Evolutionary conservation across 2,329 filamentous ascomycete genomes (phyloP), one percentile per base, ranked within the genome.

Genomic region (Tolypocladium inflatum): DNA sequence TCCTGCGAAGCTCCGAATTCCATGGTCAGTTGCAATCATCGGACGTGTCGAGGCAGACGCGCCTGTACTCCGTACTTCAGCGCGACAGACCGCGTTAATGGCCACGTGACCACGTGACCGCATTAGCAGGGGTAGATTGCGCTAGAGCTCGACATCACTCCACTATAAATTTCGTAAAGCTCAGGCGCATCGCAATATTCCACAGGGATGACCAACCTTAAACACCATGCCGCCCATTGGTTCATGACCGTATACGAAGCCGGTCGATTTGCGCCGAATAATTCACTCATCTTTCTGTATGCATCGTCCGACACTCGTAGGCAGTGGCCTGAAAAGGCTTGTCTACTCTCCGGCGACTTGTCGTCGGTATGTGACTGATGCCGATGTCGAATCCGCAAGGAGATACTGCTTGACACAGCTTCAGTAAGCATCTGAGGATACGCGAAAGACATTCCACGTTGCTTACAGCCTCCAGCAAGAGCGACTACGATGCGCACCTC

Each of bases 401-500:
- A 71, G 73, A 56, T 84, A 84, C 66, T 85, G 82, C 68, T 63
- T 78, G 33, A 73, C 74, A 58, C 80, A 84, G 66, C 69, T 85
- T 45, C 74, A 77, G 78, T 81, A 70, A 35, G 70, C 61, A 33
- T 33, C 23, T 55, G 19, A 42, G 10, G 13, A 6, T n/a, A 1
- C 10, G 9, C 1, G 7, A 2, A 10, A 2, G 2, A 17, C 4
- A 26, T 7, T n/a, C 15, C 17, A 6, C 6, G 9, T n/a, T 42
- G 21, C 62, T 68, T 57, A 66, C 43, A 13, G 3, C 15, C 8
- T 30, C 13, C 64, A 95, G 91, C 71, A 88, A 87, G 71, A 91
- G 91, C 73, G 94, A 99, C 73, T 88, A 91, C 57, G 90, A 95
- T 62, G 91, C 94, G 19, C 90, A 91, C 70, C 82, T 94, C 41